Evolutionary conservation across 305 asterid species (phyloP), one percentile per base, ranked within the genome.

Genomic region (Fraxinus sp.): DNA sequence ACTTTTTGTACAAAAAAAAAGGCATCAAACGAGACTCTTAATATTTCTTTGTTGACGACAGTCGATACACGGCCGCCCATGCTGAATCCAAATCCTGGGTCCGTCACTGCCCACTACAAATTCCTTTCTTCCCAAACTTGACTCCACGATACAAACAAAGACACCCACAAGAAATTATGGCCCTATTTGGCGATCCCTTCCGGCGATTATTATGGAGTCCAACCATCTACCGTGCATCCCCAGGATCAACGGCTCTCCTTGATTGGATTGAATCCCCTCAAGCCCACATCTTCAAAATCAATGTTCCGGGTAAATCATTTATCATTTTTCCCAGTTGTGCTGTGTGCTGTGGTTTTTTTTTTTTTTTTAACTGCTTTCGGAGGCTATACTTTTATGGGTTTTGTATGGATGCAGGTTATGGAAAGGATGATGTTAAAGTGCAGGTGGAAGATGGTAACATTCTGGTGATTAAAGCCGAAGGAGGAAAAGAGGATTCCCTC

Each of bases 181-280:
- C 97, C 0, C 77, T 89, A 76, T 87, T 91, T 33, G 92, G 93
- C 13, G 94, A 90, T 7, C 96, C 97, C 0, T 89, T 92, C 78
- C 76, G 93, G 81, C 91, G 91, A 4, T 86, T 90, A 71, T 71
- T 94, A 79, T 81, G 85, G 84, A 88, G 91, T 85, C 95, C 94
- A 3, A 37, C 91, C 0, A 74, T 88, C 59, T 83, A 88, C 87
- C 90, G 88, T 68, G 52, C 89, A 5, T 59, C 90, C 0, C 88
- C 88, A 3, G 92, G 92, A 49, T 90, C 98, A 2, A 11, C 89
- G 37, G 92, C 94, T 24, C 97, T 90, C 71, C 93, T 94, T 41
- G 97, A 91, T 77, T 94, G 98, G 95, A 7, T 94, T 37, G 98
- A 94, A 80, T 79, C 94, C 41, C 89, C 94, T 6, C 86, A 87